Percentiles rank a stretch among this genome's conserved stretches.
Conservation (phyloP, 148 eudicot species). For the Nyssa sinensis region DNA sequence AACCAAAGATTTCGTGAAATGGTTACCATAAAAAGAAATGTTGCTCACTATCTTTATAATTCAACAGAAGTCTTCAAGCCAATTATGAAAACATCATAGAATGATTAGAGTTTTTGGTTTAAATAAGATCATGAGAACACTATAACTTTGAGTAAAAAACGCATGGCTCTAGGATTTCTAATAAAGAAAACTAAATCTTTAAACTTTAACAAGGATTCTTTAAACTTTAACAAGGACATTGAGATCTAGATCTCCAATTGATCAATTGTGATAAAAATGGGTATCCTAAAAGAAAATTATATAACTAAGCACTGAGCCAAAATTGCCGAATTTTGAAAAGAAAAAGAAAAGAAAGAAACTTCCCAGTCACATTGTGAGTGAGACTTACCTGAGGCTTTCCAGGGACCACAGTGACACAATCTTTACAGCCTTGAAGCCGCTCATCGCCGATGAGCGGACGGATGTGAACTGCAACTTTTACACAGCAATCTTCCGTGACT, state of each 20-base stretch:
- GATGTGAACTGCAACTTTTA: slow-evolving; percentile 89
- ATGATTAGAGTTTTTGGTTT: neutral
- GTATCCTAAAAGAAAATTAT: neutral
- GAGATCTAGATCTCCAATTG: slow-evolving; percentile 27
- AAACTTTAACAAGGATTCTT: too few species aligned
- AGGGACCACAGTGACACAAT: slow-evolving; percentile 71
- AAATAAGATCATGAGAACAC: neutral
- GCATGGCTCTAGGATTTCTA: slow-evolving; percentile 9
- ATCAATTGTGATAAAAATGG: neutral
- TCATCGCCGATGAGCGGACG: slow-evolving; percentile 93
- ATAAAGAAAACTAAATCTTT: neutral
- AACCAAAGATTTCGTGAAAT: neutral
- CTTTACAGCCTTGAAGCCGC: slow-evolving; percentile 83
- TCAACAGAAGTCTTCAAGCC: neutral
- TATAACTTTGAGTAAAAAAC: slow-evolving; percentile 10
- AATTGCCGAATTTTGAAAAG: neutral
- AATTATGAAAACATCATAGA: neutral
- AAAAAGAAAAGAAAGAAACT: too few species aligned
- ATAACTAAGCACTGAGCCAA: neutral
- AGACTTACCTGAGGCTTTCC: slow-evolving; percentile 95
- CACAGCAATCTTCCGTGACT: slow-evolving; percentile 73
- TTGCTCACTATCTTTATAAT: neutral
- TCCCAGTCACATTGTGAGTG: neutral
- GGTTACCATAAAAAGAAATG: neutral
- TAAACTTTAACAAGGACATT: neutral